Conservation (phyloP, 208 protist species). For the Crithidia mellificae region DNA sequence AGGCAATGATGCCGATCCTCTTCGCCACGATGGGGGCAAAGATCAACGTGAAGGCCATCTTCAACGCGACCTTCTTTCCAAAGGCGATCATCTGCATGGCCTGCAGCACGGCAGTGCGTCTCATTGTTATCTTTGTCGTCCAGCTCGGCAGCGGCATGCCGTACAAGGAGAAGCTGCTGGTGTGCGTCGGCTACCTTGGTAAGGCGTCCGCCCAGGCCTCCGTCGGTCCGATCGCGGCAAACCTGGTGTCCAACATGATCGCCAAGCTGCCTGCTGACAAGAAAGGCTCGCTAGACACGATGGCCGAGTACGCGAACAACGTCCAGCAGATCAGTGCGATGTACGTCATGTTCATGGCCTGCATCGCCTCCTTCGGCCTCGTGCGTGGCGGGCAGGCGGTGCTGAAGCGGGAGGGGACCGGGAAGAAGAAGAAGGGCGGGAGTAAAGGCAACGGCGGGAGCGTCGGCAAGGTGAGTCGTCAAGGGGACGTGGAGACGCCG, state of each 20-base stretch:
- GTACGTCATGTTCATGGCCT: slow-evolving; percentile 84
- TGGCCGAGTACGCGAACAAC: slow-evolving; percentile 63
- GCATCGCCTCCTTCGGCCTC: slow-evolving; percentile 61
- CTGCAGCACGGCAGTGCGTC: slow-evolving; percentile 56
- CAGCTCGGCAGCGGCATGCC: slow-evolving; percentile 57
- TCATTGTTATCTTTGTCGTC: slow-evolving; percentile 53
- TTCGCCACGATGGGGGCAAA: slow-evolving; percentile 79
- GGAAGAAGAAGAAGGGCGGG: slow-evolving; percentile 1
- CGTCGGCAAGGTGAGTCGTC: not conserved
- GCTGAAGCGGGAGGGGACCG: slow-evolving; percentile 27
- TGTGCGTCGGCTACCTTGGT: slow-evolving; percentile 69
- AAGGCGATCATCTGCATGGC: slow-evolving; percentile 66
- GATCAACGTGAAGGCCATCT: slow-evolving; percentile 63
- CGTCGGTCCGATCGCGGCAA: slow-evolving; percentile 64
- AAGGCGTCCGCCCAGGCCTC: slow-evolving; percentile 82
- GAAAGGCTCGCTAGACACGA: slow-evolving; percentile 19
- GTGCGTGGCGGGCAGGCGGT: slow-evolving; percentile 57
- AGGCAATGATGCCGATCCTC: slow-evolving; percentile 69
- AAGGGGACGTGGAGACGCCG: not conserved
- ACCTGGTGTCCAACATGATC: slow-evolving; percentile 49
- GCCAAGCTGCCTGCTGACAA: slow-evolving; percentile 33
- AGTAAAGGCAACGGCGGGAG: not conserved
- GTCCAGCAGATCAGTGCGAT: slow-evolving; percentile 72
- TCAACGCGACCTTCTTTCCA: slow-evolving; percentile 68
- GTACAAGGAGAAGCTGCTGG: slow-evolving; percentile 60